A percentile compares a stretch with the other conserved stretches of the same genome.
Conservation (phyloP, 129 eudicot species). For the Heracleum sosnowskyi region DNA sequence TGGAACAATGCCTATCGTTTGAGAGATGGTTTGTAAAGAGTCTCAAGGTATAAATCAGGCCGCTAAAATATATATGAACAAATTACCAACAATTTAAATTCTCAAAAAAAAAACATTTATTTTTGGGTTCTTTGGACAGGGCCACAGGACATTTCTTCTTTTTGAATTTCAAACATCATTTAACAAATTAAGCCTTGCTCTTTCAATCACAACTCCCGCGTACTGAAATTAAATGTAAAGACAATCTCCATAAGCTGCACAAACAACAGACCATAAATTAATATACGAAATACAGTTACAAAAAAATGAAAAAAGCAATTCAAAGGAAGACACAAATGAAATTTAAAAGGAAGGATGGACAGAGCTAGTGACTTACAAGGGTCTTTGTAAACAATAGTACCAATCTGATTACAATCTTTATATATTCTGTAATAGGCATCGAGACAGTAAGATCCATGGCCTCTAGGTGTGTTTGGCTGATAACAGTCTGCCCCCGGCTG, state of each 20-base stretch:
- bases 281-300: background rate
- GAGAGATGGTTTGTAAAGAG: too few species aligned
- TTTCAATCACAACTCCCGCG: background rate
- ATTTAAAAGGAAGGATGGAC: background rate
- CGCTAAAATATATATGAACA: too few species aligned
- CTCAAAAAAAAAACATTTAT: too few species aligned
- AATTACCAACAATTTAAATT: too few species aligned
- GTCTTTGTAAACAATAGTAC: background rate
- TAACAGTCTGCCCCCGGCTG: background rate
- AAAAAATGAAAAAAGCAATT: background rate
- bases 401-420: background rate
- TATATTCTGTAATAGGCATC: background rate
- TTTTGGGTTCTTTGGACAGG: background rate
- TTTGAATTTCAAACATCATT: background rate
- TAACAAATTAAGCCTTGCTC: background rate
- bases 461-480: background rate
- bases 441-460: background rate
- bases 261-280: background rate
- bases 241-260: conserved; percentile 2
- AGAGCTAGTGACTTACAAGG: background rate
- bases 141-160: background rate
- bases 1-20: too few species aligned
- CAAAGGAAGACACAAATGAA: background rate
- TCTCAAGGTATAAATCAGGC: too few species aligned
- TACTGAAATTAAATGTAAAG: background rate